These are phyloP conservation scores for Monosporascus sp. DNA, from an alignment of 2,329 filamentous ascomycete genomes.

Conservation along the genomic window DNA sequence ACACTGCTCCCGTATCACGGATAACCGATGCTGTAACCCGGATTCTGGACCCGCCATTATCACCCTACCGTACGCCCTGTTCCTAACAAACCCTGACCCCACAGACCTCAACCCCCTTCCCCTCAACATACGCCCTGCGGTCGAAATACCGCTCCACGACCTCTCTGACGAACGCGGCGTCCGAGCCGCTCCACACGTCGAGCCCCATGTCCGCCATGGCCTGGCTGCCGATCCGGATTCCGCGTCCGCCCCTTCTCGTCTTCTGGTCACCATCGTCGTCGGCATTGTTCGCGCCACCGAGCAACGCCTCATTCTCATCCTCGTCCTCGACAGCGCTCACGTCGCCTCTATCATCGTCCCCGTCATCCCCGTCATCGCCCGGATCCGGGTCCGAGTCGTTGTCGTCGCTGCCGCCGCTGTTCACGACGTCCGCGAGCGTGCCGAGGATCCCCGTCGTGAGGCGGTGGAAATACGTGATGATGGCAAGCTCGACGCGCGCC, in stretches of 20 bases:
- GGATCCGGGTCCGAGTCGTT: conserved; percentile 34
- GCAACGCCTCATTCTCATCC: conserved; percentile 13
- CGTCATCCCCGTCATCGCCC: conserved; percentile 28
- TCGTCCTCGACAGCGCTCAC: conserved; percentile 15
- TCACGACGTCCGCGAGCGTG: conserved; percentile 56
- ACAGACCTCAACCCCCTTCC: conserved; percentile 68
- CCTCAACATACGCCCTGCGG: conserved; percentile 56
- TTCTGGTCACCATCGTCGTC: conserved; percentile 28
- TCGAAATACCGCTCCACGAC: conserved; percentile 62
- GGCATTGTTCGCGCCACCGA: conserved; percentile 9
- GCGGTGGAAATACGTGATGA: conserved; percentile 78
- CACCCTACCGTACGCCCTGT: no score
- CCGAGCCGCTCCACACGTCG: conserved; percentile 68
- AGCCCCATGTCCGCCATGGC: conserved; percentile 68
- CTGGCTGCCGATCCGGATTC: conserved; percentile 54
- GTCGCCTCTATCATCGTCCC: conserved; percentile 31
- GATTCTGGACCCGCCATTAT: no score
- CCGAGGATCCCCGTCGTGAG: conserved; percentile 62
- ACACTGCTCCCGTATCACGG: no score
- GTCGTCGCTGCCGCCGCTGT: conserved; percentile 29
- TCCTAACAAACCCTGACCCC: conserved; percentile 62
- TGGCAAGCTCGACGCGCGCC: conserved; percentile 57
- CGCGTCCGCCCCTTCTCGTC: conserved; percentile 19
- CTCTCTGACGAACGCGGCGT: conserved; percentile 63
- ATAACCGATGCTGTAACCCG: no score